Conservation (phyloP, 2,329 filamentous ascomycete species). For the Aspergillus oerlinghausenensis region DNA sequence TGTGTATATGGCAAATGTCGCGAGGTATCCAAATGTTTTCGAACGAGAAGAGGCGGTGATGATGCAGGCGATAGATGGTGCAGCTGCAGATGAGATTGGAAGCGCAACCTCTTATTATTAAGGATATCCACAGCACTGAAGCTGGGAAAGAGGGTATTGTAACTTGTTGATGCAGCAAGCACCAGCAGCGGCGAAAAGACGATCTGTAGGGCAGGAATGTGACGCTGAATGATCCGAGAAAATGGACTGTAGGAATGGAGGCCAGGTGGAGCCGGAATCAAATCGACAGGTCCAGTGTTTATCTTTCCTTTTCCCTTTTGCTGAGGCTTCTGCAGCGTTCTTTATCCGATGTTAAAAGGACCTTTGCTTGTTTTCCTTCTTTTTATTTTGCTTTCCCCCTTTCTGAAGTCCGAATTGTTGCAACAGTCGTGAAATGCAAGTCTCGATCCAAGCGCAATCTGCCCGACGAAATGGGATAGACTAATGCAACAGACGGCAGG, state of each 20-base stretch:
- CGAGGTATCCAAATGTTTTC: slow-evolving; percentile 20
- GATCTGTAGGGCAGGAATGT: slow-evolving; percentile 27
- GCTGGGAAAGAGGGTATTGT: slow-evolving; percentile 8
- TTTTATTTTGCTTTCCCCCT: slow-evolving; percentile 3
- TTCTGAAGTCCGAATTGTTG: slow-evolving; percentile 5
- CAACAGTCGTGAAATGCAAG: slow-evolving; percentile 12
- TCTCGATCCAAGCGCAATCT: slow-evolving; percentile 13
- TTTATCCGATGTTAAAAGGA: background rate
- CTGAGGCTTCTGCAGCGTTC: slow-evolving; percentile 3
- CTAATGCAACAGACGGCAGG: slow-evolving; percentile 31
- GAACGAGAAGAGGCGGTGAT: slow-evolving; percentile 22
- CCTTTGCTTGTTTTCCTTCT: slow-evolving; percentile 1
- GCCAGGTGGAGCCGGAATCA: slow-evolving; percentile 12
- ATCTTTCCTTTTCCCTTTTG: slow-evolving; percentile 5
- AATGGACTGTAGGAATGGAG: slow-evolving; percentile 16
- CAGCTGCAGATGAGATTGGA: slow-evolving; percentile 35
- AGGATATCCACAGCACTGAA: slow-evolving; percentile 23
- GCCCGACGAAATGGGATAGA: slow-evolving; percentile 18
- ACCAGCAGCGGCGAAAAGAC: slow-evolving; percentile 10
- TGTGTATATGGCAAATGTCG: slow-evolving; percentile 14
- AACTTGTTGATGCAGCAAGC: slow-evolving; percentile 14
- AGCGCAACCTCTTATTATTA: slow-evolving; percentile 33
- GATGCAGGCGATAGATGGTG: slow-evolving; percentile 21
- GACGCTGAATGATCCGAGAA: slow-evolving; percentile 17
- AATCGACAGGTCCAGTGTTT: slow-evolving; percentile 16